phyloP scores from a whole-genome alignment of 306 rosid genomes.

The Fagus sylvatica region DNA sequence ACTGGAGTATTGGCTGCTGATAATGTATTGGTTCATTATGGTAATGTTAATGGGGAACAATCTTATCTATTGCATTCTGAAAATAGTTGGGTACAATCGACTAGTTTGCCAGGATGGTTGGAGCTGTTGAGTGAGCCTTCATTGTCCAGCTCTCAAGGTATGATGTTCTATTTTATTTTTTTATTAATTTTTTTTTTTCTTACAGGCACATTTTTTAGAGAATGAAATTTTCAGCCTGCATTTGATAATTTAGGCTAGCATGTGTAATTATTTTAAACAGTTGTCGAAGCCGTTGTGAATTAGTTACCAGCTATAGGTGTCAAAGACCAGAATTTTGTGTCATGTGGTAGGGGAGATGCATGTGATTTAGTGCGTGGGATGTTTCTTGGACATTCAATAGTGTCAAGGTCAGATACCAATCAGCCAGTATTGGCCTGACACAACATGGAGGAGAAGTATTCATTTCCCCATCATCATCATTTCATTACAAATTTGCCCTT shows the following conservation, averaged over 20 bases:
- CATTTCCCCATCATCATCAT: neutral
- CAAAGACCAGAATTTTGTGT: neutral
- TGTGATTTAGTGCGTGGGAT: neutral
- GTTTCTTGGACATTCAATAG: neutral
- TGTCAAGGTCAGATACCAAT: neutral
- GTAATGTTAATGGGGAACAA: slow-evolving; percentile 36
- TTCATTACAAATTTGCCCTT: neutral
- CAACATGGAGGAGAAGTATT: neutral
- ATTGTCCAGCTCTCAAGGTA: slow-evolving; percentile 54
- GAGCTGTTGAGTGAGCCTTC: slow-evolving; percentile 46
- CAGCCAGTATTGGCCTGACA: neutral
- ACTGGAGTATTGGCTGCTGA: slow-evolving; percentile 75
- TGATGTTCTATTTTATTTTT: neutral
- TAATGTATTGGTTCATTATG: slow-evolving; percentile 48
- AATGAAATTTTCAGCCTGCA: neutral
- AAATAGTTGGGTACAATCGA: slow-evolving; percentile 8
- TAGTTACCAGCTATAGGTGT: neutral
- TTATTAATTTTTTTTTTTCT: neutral
- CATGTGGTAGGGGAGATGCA: neutral
- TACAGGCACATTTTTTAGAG: neutral
- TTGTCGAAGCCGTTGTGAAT: neutral
- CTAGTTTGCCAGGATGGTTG: slow-evolving; percentile 48
- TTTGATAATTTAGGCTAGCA: neutral
- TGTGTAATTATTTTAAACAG: neutral
- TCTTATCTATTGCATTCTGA: slow-evolving; percentile 20